These are phyloP conservation scores for Exserohilum rostratum DNA, from an alignment of 2,329 filamentous ascomycete species.

Conservation along the genomic window DNA sequence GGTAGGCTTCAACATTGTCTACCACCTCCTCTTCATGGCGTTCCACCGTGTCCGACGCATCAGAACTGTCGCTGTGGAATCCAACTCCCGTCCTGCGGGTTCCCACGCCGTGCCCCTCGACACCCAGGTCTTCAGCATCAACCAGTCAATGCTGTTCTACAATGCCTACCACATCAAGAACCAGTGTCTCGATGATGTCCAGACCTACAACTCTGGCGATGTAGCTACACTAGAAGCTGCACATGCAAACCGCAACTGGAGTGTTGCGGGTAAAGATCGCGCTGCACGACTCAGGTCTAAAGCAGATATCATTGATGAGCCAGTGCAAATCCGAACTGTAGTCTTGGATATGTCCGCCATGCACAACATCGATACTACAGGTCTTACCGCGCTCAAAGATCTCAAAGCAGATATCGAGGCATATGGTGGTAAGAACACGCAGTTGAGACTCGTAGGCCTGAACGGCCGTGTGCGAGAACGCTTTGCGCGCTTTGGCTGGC, in stretches of 20 bases:
- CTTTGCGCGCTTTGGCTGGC: conserved; percentile 47
- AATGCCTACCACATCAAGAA: conserved; percentile 63
- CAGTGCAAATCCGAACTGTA: conserved; percentile 54
- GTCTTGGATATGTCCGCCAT: conserved; percentile 61
- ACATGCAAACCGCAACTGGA: conserved; percentile 59
- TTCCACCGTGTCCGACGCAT: conserved; percentile 54
- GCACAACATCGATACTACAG: conserved; percentile 62
- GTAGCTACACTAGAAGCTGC: conserved; percentile 47
- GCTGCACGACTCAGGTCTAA: conserved; percentile 55
- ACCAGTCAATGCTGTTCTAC: conserved; percentile 65
- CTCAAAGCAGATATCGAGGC: conserved; percentile 57
- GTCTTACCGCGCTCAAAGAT: conserved; percentile 56
- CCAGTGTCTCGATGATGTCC: conserved; percentile 58
- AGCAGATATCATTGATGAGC: conserved; percentile 42
- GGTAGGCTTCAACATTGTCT: conserved; percentile 58
- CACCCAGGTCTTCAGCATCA: conserved; percentile 63
- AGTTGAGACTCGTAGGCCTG: conserved; percentile 59
- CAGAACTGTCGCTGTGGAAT: conserved; percentile 19
- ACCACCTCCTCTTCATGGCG: conserved; percentile 64
- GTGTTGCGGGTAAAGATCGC: conserved; percentile 58
- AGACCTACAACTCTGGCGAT: conserved; percentile 53
- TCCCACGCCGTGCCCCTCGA: conserved; percentile 51
- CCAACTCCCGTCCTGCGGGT: conserved; percentile 12
- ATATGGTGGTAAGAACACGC: conserved; percentile 56
- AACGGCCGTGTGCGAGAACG: conserved; percentile 46